A percentile compares a stretch with the other conserved stretches of the same genome.
Evolutionary conservation across 106 monocot species (phyloP).

Genomic region (Phalaenopsis aphrodite): DNA sequence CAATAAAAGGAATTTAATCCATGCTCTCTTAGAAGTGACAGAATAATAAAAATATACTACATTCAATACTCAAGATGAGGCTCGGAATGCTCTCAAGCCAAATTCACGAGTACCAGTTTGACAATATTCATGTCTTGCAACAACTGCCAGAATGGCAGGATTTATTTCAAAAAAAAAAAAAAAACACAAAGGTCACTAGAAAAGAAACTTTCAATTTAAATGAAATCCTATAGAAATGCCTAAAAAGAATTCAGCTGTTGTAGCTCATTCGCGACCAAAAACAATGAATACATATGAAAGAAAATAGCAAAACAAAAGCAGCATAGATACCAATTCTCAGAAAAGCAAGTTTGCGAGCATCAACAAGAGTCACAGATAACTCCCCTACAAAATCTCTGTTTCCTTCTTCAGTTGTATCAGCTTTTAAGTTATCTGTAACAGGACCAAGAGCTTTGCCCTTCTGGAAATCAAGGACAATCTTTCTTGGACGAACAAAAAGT

Average conservation of each 20-base stretch:
- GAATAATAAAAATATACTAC: neutral
- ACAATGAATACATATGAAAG: neutral
- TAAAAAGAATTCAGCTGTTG: neutral
- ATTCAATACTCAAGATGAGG: neutral
- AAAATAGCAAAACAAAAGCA: slow-evolving; percentile 9
- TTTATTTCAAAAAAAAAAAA: neutral
- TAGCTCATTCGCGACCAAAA: neutral
- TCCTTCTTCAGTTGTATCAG: slow-evolving; percentile 34
- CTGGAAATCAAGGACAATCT: slow-evolving; percentile 75
- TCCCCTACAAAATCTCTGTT: slow-evolving; percentile 62
- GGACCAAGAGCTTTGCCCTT: slow-evolving; percentile 60
- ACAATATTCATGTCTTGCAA: neutral
- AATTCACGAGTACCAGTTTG: neutral
- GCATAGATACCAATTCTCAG: slow-evolving; percentile 41
- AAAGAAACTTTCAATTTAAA: neutral
- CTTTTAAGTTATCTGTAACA: slow-evolving; percentile 30
- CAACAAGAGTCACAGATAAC: slow-evolving; percentile 66
- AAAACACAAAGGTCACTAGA: neutral
- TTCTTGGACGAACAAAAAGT: slow-evolving; percentile 73
- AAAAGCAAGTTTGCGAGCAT: slow-evolving; percentile 71
- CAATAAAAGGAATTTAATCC: neutral
- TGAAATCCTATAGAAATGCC: neutral
- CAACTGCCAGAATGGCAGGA: neutral
- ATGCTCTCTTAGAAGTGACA: neutral
- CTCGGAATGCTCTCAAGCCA: neutral